These are phyloP conservation scores for Geotrichum carabidarum DNA, from an alignment of 1,139 yeast species.

Conservation along the genomic window DNA sequence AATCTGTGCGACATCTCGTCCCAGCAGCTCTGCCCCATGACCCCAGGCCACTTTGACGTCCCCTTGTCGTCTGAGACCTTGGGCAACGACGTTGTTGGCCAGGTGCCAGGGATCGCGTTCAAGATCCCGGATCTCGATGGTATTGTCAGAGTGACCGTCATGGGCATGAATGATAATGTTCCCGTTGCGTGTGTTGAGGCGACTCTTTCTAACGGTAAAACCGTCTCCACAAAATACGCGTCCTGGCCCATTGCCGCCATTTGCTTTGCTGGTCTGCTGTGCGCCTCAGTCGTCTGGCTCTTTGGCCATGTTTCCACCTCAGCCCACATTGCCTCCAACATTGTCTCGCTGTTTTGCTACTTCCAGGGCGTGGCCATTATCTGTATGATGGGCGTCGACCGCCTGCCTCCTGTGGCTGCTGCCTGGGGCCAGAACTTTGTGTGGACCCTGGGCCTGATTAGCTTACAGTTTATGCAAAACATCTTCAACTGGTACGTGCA, in stretches of 20 bases:
- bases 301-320: slow-evolving; percentile 91
- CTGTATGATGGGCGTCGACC: slow-evolving; percentile 91
- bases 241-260: slow-evolving; percentile 96
- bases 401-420: slow-evolving; percentile 94
- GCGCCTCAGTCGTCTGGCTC: slow-evolving; percentile 82
- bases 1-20: slow-evolving; percentile 51
- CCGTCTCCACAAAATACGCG: slow-evolving; percentile 91
- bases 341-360: slow-evolving; percentile 85
- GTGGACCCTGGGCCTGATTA: slow-evolving; percentile 93
- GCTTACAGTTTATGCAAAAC: slow-evolving; percentile 71
- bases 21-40: slow-evolving; percentile 67
- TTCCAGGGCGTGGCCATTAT: slow-evolving; percentile 92
- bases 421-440: slow-evolving; percentile 97
- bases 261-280: slow-evolving; percentile 77
- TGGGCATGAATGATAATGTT: slow-evolving; percentile 37
- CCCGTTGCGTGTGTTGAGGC: slow-evolving; percentile 93
- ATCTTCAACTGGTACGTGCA: slow-evolving; percentile 93
- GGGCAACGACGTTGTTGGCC: slow-evolving; percentile 37
- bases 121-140: slow-evolving; percentile 95
- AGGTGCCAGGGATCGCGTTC: slow-evolving; percentile 78
- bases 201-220: slow-evolving; percentile 75
- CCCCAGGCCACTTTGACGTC: slow-evolving; percentile 81
- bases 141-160: slow-evolving; percentile 68
- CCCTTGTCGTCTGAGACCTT: slow-evolving; percentile 46
- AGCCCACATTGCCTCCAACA: slow-evolving; percentile 93